These are phyloP conservation scores for Aureobasidium sp. DNA, from an alignment of 2,329 filamentous ascomycete genomes.

Conservation along the genomic window DNA sequence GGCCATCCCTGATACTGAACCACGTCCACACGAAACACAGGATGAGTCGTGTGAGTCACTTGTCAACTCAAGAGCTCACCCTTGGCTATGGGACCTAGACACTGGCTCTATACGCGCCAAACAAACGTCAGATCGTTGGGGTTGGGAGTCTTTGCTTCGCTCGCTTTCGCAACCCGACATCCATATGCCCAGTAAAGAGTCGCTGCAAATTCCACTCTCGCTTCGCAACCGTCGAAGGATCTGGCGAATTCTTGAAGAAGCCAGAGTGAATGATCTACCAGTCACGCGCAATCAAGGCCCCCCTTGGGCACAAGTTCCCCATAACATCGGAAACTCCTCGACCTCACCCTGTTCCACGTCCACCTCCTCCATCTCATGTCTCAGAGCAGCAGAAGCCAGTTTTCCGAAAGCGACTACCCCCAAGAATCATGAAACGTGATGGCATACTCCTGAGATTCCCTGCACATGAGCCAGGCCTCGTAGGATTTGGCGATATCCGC, in stretches of 20 bases:
- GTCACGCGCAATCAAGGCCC: background rate
- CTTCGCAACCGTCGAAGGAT: background rate
- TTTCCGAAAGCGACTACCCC: background rate
- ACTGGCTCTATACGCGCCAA: background rate
- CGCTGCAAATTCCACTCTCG: background rate
- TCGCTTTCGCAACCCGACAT: background rate
- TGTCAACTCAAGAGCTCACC: background rate
- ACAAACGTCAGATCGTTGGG: background rate
- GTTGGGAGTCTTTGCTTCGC: background rate
- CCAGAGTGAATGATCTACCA: background rate
- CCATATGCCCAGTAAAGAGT: background rate
- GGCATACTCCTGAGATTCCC: background rate
- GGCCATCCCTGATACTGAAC: background rate
- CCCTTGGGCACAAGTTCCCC: too few species aligned
- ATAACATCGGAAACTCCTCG: background rate
- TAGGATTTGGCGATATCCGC: background rate
- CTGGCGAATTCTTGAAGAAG: background rate
- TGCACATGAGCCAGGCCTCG: background rate
- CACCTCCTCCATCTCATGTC: background rate
- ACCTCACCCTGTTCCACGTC: background rate
- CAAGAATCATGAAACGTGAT: background rate
- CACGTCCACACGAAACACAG: background rate
- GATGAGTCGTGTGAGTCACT: background rate
- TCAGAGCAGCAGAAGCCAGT: too few species aligned
- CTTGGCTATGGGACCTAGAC: background rate